Evolutionary conservation across 2,329 filamentous ascomycete species (phyloP).

Genomic region (Cylindrodendrum hubeiense): DNA sequence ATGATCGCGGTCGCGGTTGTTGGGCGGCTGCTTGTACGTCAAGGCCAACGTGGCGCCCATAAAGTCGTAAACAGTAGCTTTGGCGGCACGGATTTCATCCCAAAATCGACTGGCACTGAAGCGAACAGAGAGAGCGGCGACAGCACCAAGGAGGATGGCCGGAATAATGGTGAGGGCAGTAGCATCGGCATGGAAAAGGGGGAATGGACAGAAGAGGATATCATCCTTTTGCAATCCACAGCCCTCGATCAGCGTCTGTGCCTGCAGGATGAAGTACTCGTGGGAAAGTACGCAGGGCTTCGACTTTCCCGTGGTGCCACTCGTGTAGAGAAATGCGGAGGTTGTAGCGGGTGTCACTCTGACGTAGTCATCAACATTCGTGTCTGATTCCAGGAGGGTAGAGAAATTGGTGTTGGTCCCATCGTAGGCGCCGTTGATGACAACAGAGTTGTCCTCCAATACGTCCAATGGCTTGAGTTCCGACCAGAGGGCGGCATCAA

Average conservation of each 20-base stretch:
- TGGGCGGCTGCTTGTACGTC: slow-evolving; percentile 21
- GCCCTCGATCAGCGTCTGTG: slow-evolving; percentile 6
- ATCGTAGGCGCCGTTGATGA: not conserved
- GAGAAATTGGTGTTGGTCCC: not conserved
- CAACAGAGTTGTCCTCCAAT: not conserved
- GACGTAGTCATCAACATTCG: not conserved
- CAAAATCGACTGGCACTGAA: slow-evolving; percentile 15
- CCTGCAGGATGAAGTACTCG: slow-evolving; percentile 20
- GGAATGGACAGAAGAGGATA: slow-evolving; percentile 12
- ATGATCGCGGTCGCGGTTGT: slow-evolving; percentile 4
- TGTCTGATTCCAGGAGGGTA: not conserved
- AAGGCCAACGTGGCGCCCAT: slow-evolving; percentile 21
- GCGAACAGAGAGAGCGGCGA: not conserved
- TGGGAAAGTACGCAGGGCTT: slow-evolving; percentile 17
- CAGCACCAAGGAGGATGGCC: not conserved
- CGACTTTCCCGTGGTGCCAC: slow-evolving; percentile 22
- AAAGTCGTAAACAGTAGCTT: slow-evolving; percentile 20
- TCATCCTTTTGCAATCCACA: slow-evolving; percentile 1
- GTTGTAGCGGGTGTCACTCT: not conserved
- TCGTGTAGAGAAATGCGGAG: slow-evolving; percentile 20
- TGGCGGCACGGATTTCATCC: slow-evolving; percentile 20
- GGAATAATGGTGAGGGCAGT: slow-evolving; percentile 3
- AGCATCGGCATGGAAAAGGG: slow-evolving; percentile 9
- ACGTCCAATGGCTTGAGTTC: not conserved
- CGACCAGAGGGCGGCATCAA: not conserved